phyloP scores from a whole-genome alignment of 1,284 basidiomycete species.

The Cutaneotrichosporon sp. region DNA sequence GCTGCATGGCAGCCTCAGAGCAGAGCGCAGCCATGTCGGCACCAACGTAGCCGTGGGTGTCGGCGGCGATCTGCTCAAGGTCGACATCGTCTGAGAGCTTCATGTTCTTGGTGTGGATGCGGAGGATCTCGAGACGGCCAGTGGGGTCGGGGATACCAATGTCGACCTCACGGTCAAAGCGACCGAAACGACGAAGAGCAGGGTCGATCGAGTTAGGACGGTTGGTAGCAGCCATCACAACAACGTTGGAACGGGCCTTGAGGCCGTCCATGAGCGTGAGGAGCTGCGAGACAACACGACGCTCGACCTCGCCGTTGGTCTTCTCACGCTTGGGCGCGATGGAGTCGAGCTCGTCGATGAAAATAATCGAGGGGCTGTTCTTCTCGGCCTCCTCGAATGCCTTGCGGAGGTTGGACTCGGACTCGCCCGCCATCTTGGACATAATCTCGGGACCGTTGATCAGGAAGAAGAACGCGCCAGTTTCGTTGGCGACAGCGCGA shows the following conservation, averaged over 20 bases:
- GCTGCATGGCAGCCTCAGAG: constrained; percentile 97
- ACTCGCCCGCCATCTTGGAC: constrained; percentile 99
- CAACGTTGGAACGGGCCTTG: constrained; percentile 97
- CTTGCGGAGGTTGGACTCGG: constrained; percentile 93
- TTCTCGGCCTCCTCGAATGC: constrained; percentile 99
- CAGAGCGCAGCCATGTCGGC: constrained; percentile 95
- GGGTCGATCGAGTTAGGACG: constrained; percentile 96
- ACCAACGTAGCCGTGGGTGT: constrained; percentile 98
- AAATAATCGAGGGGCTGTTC: constrained; percentile 99
- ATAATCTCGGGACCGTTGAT: constrained; percentile 99
- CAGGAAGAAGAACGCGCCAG: constrained; percentile 99
- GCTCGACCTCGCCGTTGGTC: constrained; percentile 99
- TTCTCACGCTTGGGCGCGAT: constrained; percentile 99
- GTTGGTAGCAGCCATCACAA: constrained; percentile 99
- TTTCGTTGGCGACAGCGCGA: constrained; percentile 97
- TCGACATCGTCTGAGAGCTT: constrained; percentile 98
- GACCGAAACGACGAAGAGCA: constrained; percentile 94
- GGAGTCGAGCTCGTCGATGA: constrained; percentile 94
- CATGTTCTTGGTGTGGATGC: constrained; percentile 99
- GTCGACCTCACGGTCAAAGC: constrained; percentile 98
- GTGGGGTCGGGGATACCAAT: constrained; percentile 99
- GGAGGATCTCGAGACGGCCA: constrained; percentile 94
- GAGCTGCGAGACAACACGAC: constrained; percentile 96
- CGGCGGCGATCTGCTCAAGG: constrained; percentile 96
- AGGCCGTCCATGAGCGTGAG: constrained; percentile 98